Conservation (phyloP, 2,329 filamentous ascomycete genomes). For the Aulographum hederae region DNA sequence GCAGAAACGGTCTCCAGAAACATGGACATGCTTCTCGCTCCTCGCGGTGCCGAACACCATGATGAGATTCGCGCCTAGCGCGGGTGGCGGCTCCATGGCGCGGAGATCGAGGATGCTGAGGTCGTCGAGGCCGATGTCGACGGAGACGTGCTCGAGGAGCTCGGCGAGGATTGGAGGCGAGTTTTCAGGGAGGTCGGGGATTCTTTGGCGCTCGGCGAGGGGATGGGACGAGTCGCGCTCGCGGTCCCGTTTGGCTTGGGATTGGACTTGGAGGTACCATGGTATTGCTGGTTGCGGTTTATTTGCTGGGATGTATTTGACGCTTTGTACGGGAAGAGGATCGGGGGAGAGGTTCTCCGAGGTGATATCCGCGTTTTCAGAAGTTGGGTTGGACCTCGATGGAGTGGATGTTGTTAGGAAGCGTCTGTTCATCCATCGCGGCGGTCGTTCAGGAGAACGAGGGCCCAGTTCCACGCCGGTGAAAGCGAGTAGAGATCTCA, state of each 20-base stretch:
- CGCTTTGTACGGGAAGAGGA: too few species aligned
- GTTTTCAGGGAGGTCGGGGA: conserved; percentile 47
- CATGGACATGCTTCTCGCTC: conserved; percentile 82
- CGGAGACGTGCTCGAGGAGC: conserved; percentile 60
- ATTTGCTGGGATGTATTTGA: background rate
- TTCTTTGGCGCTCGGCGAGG: conserved; percentile 32
- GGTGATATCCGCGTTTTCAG: too few species aligned
- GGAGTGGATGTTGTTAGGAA: too few species aligned
- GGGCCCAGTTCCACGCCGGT: too few species aligned
- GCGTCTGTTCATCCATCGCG: too few species aligned
- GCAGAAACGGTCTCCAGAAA: conserved; percentile 76
- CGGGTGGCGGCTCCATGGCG: conserved; percentile 65
- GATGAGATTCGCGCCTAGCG: conserved; percentile 70
- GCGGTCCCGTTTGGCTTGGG: conserved; percentile 6
- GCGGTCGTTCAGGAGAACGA: too few species aligned
- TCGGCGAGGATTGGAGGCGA: conserved; percentile 54
- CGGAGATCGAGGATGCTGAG: conserved; percentile 70
- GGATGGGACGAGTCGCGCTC: conserved; percentile 17
- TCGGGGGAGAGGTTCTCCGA: too few species aligned
- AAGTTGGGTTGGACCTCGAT: too few species aligned
- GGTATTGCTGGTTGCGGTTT: conserved; percentile 24
- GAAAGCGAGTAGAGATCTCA: too few species aligned
- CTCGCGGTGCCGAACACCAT: conserved; percentile 89
- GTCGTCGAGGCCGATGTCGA: conserved; percentile 74
- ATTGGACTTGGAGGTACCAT: conserved; percentile 68